Conservation (phyloP, 2,329 filamentous ascomycete species). For the Nannizziopsis arthrosporioides region DNA sequence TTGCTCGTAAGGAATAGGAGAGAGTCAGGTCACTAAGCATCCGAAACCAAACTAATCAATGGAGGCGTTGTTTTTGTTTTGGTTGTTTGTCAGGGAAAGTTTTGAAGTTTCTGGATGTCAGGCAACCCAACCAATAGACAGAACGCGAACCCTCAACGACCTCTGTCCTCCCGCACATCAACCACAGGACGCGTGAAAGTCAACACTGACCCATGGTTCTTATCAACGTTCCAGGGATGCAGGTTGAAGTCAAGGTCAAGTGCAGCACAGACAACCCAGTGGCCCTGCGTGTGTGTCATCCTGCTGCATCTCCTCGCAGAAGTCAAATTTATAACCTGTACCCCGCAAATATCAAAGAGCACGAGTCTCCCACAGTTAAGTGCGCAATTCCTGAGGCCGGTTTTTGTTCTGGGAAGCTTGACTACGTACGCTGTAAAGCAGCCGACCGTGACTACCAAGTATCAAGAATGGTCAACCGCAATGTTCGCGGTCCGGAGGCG, state of each 20-base stretch:
- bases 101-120: not conserved
- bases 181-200: not conserved
- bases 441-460: no score
- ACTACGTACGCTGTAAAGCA: no score
- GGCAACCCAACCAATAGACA: not conserved
- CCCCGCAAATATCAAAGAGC: no score
- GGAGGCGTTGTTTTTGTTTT: constrained; percentile 2
- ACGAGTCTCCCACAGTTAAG: no score
- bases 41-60: not conserved
- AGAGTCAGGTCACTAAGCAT: not conserved
- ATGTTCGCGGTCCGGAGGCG: no score
- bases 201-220: not conserved
- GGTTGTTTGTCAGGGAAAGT: constrained; percentile 4
- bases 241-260: not conserved
- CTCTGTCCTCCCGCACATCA: not conserved
- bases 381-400: no score
- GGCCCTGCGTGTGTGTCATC: no score
- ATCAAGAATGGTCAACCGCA: no score
- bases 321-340: no score
- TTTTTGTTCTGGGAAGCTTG: no score
- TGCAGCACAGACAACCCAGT: not conserved
- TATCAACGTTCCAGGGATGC: not conserved
- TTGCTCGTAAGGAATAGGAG: not conserved
- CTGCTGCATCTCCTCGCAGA: no score
- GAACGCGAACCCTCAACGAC: not conserved